phyloP scores from a whole-genome alignment of 139 green algal species.

The Tetradesmus obliquus region DNA sequence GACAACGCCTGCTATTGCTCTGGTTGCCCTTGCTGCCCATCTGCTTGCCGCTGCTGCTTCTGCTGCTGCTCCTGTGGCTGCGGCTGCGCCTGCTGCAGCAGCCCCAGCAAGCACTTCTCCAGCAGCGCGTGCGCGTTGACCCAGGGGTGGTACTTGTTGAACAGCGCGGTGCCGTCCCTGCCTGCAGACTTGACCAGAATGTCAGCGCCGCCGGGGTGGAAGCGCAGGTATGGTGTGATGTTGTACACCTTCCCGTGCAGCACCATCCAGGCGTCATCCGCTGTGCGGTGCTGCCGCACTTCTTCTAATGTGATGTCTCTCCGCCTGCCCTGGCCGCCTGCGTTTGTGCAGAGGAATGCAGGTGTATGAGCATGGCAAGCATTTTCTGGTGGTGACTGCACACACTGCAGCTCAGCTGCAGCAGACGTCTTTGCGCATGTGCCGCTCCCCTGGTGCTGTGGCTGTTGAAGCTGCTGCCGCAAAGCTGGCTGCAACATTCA shows the following conservation, averaged over 20 bases:
- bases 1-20: slow-evolving; percentile 47
- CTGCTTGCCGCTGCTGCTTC: not conserved
- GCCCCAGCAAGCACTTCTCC: slow-evolving; percentile 81
- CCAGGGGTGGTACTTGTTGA: slow-evolving; percentile 95
- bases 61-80: slow-evolving; percentile 10
- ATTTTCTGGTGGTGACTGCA: not conserved
- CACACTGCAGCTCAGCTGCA: not conserved
- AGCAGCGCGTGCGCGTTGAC: slow-evolving; percentile 91
- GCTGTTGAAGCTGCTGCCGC: no score
- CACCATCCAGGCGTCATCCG: slow-evolving; percentile 93
- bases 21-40: not conserved
- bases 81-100: slow-evolving; percentile 19
- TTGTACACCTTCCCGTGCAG: slow-evolving; percentile 92
- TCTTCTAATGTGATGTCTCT: slow-evolving; percentile 83
- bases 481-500: no score
- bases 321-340: slow-evolving; percentile 57
- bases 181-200: slow-evolving; percentile 83
- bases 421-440: no score
- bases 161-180: slow-evolving; percentile 90
- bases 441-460: no score
- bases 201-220: slow-evolving; percentile 85
- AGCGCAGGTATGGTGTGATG: slow-evolving; percentile 84
- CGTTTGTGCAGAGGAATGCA: not conserved
- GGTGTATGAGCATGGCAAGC: not conserved
- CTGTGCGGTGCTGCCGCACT: slow-evolving; percentile 81